These are phyloP conservation scores for Plasmodium coatneyi DNA, from an alignment of 169 alveolate genomes.

Conservation along the genomic window DNA sequence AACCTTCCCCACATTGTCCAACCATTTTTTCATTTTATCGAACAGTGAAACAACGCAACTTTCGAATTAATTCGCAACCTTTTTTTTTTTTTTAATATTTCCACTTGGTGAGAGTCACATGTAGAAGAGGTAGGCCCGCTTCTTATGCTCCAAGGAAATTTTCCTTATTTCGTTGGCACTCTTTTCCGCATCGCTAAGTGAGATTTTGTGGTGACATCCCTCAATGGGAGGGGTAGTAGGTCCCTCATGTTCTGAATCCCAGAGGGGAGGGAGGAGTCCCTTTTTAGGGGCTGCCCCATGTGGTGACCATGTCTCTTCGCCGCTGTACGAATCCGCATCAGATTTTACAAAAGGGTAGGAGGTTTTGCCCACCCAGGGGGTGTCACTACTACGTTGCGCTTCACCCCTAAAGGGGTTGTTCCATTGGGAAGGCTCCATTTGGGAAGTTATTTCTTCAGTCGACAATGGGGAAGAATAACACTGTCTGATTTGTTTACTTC, in stretches of 20 bases:
- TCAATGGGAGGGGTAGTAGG: background rate
- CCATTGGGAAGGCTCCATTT: background rate
- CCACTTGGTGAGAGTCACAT: background rate
- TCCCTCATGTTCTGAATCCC: background rate
- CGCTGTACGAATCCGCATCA: background rate
- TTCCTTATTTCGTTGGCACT: slow-evolving; percentile 15
- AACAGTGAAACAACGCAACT: background rate
- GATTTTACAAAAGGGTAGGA: background rate
- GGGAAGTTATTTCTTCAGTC: background rate
- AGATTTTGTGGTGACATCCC: background rate
- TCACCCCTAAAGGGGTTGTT: background rate
- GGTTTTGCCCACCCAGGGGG: background rate
- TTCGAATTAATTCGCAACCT: background rate
- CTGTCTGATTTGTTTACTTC: background rate
- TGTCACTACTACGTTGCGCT: background rate
- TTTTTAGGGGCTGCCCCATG: background rate
- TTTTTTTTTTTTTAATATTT: background rate
- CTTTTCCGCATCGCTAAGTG: slow-evolving; percentile 15
- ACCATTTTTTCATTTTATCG: background rate
- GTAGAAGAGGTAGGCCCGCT: slow-evolving; percentile 48
- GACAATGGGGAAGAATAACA: background rate
- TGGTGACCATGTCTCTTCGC: background rate
- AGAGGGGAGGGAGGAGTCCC: background rate
- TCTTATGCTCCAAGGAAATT: slow-evolving; percentile 17
- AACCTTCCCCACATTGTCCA: background rate